Percentiles rank a stretch among this genome's conserved stretches.
Evolutionary conservation across 116 monocot species (phyloP).

Genomic region (Trichopus zeylanicus): DNA sequence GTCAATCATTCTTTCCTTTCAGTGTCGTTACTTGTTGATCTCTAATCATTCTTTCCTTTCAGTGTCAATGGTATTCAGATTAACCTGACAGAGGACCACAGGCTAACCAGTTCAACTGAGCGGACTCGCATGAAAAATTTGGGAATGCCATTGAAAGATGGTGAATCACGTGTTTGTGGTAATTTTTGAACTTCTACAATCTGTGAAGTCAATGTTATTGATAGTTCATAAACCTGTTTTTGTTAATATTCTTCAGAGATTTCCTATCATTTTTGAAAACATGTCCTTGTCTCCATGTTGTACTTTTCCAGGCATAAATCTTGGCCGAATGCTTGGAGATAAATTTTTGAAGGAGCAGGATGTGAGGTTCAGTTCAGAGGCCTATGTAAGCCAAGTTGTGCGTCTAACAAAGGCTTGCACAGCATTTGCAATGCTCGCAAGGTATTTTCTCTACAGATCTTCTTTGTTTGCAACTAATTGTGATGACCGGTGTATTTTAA

Average conservation of each 20-base stretch:
- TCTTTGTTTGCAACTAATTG: slow-evolving; percentile 2
- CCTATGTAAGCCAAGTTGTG: slow-evolving; percentile 71
- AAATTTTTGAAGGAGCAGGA: slow-evolving; percentile 98
- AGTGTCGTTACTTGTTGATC: no score
- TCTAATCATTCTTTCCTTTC: slow-evolving; percentile 10
- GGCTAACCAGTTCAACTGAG: slow-evolving; percentile 52
- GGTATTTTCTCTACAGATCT: slow-evolving; percentile 27
- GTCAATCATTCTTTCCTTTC: no score
- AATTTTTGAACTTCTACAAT: slow-evolving; percentile 2
- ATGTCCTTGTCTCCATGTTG: background rate
- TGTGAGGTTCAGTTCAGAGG: slow-evolving; percentile 67
- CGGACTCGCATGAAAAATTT: slow-evolving; percentile 52
- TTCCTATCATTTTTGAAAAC: background rate
- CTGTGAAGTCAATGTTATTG: background rate
- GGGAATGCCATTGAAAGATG: slow-evolving; percentile 70
- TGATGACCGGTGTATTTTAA: background rate
- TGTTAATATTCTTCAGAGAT: no score
- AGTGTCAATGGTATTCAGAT: slow-evolving; percentile 54
- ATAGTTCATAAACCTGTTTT: background rate
- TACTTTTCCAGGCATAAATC: slow-evolving; percentile 55
- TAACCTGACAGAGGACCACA: slow-evolving; percentile 84
- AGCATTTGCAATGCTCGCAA: slow-evolving; percentile 82
- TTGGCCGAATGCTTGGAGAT: slow-evolving; percentile 91
- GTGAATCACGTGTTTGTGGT: slow-evolving; percentile 83
- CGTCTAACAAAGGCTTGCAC: slow-evolving; percentile 37